Evolutionary conservation across 352 stramenopile genomes (phyloP), one percentile per base, ranked within the genome.

Genomic region (Pythium chondricola): DNA sequence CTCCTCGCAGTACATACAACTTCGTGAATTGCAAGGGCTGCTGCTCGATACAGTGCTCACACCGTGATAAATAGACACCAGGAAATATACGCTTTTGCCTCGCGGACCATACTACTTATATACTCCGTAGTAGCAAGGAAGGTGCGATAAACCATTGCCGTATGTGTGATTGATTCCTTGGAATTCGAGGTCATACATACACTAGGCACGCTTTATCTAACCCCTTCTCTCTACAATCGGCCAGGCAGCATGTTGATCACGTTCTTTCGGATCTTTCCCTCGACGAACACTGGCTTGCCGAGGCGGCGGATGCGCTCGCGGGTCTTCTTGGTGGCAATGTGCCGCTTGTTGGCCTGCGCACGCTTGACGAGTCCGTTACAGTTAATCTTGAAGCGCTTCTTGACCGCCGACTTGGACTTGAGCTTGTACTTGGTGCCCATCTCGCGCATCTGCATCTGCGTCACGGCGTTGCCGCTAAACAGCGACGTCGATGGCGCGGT

Each of bases 301-400:
- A 89, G 71, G 22, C 77, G 75, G 33, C 76, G 74, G 39, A 92
- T 86, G 44, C 76, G 75, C 52, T 89, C 73, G 46, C 74, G 77
- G 35, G 69, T 88, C 72, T 92, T 92, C 60, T 92, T 88, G 26
- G 80, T 91, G 20, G 76, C 77, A 53, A 91, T 83, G 62, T 91
- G 80, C 56, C 80, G 73, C 73, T 91, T 91, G 63, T 85, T 85
- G 56, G 76, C 72, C 56, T 88, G 74, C 24, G 69, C 65, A 49
- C 80, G 76, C 71, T 88, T 88, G 16, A 91, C 76, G 47, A 86
- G 60, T 6, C 80, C 80, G 53, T 91, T 91, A 51, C 48, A 58
- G 63, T 91, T 91, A 32, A 91, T 76, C 42, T 74, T 77, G 65
- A 91, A 91, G 61, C 80, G 80, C 62, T 91, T 91, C 65, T 91